Evolutionary conservation across 352 stramenopile species (phyloP).

Genomic region (Thalassiosira sp.): DNA sequence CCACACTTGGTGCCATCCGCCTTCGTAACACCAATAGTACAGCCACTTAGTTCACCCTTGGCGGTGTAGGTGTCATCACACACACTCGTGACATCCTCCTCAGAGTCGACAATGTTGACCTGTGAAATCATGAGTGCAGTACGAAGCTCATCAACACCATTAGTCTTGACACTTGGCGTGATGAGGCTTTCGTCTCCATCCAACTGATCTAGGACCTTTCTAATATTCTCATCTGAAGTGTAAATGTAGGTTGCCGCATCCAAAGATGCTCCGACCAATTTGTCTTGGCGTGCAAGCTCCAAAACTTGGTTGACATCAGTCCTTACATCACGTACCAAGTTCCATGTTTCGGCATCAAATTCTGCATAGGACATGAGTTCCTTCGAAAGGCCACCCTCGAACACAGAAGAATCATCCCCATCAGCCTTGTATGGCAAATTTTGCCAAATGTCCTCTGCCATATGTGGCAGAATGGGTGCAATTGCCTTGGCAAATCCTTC

Average conservation of each 20-base stretch:
- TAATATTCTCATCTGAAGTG: slow-evolving; percentile 60
- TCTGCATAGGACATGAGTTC: slow-evolving; percentile 64
- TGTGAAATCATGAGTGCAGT: slow-evolving; percentile 85
- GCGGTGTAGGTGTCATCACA: slow-evolving; percentile 71
- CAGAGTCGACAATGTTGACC: slow-evolving; percentile 71
- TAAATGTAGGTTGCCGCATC: slow-evolving; percentile 81
- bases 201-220: slow-evolving; percentile 59
- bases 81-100: slow-evolving; percentile 41
- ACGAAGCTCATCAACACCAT: slow-evolving; percentile 81
- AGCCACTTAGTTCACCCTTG: slow-evolving; percentile 62
- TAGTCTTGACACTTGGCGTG: slow-evolving; percentile 77
- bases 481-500: slow-evolving; percentile 83
- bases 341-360: slow-evolving; percentile 85
- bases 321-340: slow-evolving; percentile 87
- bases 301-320: slow-evolving; percentile 87
- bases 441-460: slow-evolving; percentile 95
- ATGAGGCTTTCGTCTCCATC: slow-evolving; percentile 76
- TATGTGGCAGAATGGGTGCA: slow-evolving; percentile 93
- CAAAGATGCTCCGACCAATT: slow-evolving; percentile 84
- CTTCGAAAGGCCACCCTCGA: slow-evolving; percentile 72
- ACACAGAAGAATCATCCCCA: slow-evolving; percentile 68
- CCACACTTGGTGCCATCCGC: slow-evolving; percentile 80
- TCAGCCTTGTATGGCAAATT: slow-evolving; percentile 77
- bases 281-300: slow-evolving; percentile 81
- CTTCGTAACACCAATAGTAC: slow-evolving; percentile 76